Conservation (phyloP, 1,139 yeast species). For the Yarrowia galli region DNA sequence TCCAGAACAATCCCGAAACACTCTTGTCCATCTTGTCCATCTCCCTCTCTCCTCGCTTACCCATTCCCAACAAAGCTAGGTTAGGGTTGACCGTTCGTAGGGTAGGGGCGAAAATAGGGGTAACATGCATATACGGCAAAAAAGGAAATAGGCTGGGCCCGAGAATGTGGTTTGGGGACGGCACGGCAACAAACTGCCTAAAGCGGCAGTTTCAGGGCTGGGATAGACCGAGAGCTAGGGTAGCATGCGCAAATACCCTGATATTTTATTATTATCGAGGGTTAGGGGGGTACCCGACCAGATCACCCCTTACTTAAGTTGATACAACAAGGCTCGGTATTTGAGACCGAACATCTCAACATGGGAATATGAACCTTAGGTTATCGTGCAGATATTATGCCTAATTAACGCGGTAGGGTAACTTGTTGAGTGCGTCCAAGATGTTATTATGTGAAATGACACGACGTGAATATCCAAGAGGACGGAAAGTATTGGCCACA, state of each 20-base stretch:
- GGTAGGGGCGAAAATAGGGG: constrained; percentile 8
- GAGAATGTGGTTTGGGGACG: neutral
- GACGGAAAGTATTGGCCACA: neutral
- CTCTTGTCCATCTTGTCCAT: no score
- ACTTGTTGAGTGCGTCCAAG: constrained; percentile 1
- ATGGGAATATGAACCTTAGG: neutral
- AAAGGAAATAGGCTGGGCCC: constrained; percentile 10
- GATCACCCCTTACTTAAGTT: neutral
- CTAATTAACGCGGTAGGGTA: constrained; percentile 31
- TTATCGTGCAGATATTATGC: constrained; percentile 32
- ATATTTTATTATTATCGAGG: neutral
- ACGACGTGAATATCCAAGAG: neutral
- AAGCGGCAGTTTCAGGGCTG: neutral
- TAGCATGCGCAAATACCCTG: neutral
- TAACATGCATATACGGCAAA: constrained; percentile 24
- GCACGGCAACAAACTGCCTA: neutral
- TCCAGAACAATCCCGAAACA: no score
- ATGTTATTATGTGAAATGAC: neutral
- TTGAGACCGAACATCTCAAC: neutral
- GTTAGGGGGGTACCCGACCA: neutral
- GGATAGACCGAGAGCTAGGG: neutral
- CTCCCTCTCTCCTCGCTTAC: neutral
- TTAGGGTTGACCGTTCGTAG: constrained; percentile 6
- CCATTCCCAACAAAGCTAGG: constrained; percentile 4
- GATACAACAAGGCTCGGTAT: no score